Conservation (phyloP, 257 asterid species). For the Jasminum sambac region DNA sequence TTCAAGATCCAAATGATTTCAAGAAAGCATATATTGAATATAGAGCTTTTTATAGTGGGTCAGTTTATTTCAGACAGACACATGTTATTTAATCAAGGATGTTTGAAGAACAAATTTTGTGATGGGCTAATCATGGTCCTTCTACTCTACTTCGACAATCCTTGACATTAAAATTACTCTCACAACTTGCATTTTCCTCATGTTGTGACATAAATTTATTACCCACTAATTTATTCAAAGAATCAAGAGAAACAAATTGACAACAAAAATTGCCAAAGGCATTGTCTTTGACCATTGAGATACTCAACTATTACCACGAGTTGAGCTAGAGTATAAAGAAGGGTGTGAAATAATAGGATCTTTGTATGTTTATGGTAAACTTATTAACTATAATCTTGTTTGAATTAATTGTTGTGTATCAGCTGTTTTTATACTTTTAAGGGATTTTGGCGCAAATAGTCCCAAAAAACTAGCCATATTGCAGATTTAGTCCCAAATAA, state of each 20-base stretch:
- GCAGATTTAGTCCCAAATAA: no score
- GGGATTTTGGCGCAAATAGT: no score
- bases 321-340: neutral
- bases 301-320: neutral
- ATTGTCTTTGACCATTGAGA: neutral
- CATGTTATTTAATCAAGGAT: no score
- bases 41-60: neutral
- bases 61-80: neutral
- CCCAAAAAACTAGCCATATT: no score
- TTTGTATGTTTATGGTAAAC: neutral
- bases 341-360: conserved; percentile 7
- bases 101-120: neutral
- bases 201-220: conserved; percentile 11
- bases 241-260: conserved; percentile 2
- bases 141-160: neutral
- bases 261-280: neutral
- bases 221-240: neutral
- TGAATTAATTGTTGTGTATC: no score
- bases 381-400: no score
- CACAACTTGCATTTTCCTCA: conserved; percentile 1
- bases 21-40: neutral
- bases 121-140: conserved; percentile 7
- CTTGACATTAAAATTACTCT: neutral
- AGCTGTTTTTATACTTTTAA: no score
- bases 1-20: neutral